Evolutionary conservation across 1,284 basidiomycete genomes (phyloP).

Genomic region (Papiliotrema laurentii): DNA sequence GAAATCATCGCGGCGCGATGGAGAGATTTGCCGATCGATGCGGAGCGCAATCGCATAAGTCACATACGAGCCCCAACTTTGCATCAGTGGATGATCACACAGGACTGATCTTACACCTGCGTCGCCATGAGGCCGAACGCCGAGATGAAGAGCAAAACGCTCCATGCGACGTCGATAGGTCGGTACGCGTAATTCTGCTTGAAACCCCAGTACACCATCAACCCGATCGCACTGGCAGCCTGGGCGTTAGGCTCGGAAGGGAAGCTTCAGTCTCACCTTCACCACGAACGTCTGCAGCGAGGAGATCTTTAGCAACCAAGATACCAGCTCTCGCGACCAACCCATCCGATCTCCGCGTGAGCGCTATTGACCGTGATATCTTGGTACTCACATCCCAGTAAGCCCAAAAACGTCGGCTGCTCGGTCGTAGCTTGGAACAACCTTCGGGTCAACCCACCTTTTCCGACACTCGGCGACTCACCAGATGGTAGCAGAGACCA

Average conservation of each 20-base stretch:
- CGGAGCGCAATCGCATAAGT: conserved; percentile 16
- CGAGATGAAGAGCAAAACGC: conserved; percentile 18
- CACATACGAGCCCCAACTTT: conserved; percentile 22
- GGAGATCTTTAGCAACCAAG: conserved; percentile 18
- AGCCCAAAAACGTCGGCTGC: conserved; percentile 26
- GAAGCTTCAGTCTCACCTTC: conserved; percentile 15
- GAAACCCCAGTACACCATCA: conserved; percentile 27
- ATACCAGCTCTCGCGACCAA: conserved; percentile 12
- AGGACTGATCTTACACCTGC: conserved; percentile 17
- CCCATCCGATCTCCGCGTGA: conserved; percentile 17
- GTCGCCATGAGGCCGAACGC: conserved; percentile 22
- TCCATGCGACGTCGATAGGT: conserved; percentile 22
- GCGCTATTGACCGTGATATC: not conserved
- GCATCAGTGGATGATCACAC: not conserved
- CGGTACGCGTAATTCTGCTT: conserved; percentile 16
- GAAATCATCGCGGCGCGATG: not conserved
- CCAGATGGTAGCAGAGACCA: conserved; percentile 4
- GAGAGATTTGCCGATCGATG: not conserved
- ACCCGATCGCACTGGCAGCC: conserved; percentile 19
- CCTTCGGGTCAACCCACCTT: conserved; percentile 10
- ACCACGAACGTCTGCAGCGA: conserved; percentile 23
- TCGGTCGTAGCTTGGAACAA: conserved; percentile 34
- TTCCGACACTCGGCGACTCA: not conserved
- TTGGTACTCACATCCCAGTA: conserved; percentile 20
- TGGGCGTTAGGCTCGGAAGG: not conserved